Conservation (phyloP, 257 asterid genomes). For the Jaltomata sinuosa region DNA sequence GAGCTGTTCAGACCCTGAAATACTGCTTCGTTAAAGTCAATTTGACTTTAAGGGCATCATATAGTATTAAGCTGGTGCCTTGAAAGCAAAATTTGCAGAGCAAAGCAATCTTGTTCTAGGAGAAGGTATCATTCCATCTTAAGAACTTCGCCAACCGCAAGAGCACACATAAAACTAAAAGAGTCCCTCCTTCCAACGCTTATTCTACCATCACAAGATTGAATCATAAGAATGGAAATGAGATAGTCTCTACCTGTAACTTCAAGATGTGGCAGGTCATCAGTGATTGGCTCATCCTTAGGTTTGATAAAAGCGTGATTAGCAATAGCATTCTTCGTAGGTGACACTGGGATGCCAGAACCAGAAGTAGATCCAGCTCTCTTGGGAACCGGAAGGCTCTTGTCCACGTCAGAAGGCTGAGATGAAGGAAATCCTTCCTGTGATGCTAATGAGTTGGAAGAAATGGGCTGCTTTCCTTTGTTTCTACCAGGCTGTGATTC, state of each 20-base stretch:
- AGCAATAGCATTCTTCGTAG: background rate
- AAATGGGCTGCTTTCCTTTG: conserved; percentile 22
- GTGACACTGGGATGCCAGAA: conserved; percentile 1
- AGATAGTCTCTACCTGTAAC: conserved; percentile 13
- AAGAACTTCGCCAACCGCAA: background rate
- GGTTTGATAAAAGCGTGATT: conserved; percentile 11
- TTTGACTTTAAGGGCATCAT: background rate
- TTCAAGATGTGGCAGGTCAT: conserved; percentile 6
- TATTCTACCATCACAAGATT: background rate
- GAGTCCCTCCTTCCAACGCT: background rate
- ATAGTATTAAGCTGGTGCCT: background rate
- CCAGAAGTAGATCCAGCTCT: conserved; percentile 3
- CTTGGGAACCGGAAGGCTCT: conserved; percentile 1
- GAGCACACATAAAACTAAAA: background rate
- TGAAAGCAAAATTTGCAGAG: background rate
- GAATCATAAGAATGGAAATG: background rate
- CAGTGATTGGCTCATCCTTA: conserved; percentile 24
- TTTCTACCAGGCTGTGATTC: conserved; percentile 10
- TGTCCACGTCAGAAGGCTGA: background rate
- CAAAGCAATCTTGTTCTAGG: background rate
- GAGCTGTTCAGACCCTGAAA: background rate
- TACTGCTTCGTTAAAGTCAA: background rate
- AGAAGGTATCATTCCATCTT: background rate
- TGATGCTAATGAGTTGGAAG: background rate
- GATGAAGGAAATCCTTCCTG: background rate